phyloP scores from a whole-genome alignment of 2,329 filamentous ascomycete genomes.

The Cordyceps sp. region DNA sequence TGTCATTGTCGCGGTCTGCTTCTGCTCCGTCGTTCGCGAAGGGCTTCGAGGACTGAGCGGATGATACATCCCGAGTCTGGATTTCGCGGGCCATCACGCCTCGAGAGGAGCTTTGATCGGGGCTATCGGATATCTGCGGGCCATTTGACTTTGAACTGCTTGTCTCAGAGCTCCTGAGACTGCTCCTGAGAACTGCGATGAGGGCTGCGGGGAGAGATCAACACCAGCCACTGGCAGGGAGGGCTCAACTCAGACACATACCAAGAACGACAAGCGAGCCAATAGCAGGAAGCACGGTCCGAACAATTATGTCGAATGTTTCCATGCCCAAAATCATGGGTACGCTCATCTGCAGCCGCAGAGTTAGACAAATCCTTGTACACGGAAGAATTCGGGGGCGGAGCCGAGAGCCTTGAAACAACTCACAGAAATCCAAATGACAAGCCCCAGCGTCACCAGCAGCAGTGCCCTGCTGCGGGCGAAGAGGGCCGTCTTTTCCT shows the following conservation, averaged over 20 bases:
- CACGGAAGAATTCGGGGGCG: background rate
- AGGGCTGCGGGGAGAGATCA: background rate
- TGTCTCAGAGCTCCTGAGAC: background rate
- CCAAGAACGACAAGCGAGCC: conserved; percentile 32
- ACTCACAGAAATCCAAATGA: conserved; percentile 38
- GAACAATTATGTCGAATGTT: conserved; percentile 22
- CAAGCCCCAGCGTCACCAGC: conserved; percentile 24
- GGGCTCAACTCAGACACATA: conserved; percentile 11
- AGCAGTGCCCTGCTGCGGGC: conserved; percentile 23
- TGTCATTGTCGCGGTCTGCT: too few relatives aligned
- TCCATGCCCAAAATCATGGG: conserved; percentile 31
- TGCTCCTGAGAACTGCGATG: background rate
- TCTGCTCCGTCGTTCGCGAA: background rate
- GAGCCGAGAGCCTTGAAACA: too few relatives aligned
- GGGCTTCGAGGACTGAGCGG: background rate
- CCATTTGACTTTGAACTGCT: too few relatives aligned
- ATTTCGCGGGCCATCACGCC: background rate
- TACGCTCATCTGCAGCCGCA: conserved; percentile 26
- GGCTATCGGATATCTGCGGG: too few relatives aligned
- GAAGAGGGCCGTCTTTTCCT: conserved; percentile 9
- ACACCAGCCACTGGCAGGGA: background rate
- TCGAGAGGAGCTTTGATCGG: background rate
- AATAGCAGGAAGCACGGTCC: conserved; percentile 32
- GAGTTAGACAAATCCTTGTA: background rate
- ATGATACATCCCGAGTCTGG: background rate